Evolutionary conservation across 257 asterid genomes (phyloP).

Genomic region (Perilla frutescens): DNA sequence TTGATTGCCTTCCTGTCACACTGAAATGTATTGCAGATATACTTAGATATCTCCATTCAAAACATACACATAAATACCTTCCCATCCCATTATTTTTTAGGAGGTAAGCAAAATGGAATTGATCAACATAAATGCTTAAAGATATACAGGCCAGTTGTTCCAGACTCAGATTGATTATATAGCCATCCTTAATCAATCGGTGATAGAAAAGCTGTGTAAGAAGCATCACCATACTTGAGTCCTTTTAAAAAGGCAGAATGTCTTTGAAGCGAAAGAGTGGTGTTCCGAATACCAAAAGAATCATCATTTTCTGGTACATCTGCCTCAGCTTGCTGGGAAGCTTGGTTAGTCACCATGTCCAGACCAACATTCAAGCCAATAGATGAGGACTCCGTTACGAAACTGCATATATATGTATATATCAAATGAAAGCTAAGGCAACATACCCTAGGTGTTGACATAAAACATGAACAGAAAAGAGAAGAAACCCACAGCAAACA

Average conservation of each 20-base stretch:
- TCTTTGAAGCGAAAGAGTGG: constrained; percentile 56
- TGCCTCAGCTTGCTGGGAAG: constrained; percentile 41
- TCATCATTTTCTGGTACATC: constrained; percentile 37
- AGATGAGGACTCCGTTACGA: constrained; percentile 63
- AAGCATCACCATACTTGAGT: constrained; percentile 59
- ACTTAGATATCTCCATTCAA: constrained; percentile 4
- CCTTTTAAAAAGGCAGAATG: constrained; percentile 63
- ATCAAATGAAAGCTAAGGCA: constrained; percentile 24
- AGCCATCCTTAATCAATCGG: constrained; percentile 39
- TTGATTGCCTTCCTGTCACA: neutral
- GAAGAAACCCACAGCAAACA: no score
- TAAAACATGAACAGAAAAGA: no score
- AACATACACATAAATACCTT: constrained; percentile 20
- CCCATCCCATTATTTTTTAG: constrained; percentile 18
- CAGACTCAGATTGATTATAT: neutral
- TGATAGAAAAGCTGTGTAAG: constrained; percentile 67
- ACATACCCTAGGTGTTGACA: neutral
- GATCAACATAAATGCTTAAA: neutral
- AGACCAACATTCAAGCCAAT: constrained; percentile 78
- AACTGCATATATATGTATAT: constrained; percentile 53
- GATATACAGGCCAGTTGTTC: constrained; percentile 29
- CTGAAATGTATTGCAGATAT: neutral
- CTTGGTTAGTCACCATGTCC: constrained; percentile 38
- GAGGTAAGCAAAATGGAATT: constrained; percentile 24
- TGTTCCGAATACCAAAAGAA: constrained; percentile 57